Evolutionary conservation across 495 filamentous ascomycete species (phyloP).

Genomic region (Rhizodiscina lignyota): DNA sequence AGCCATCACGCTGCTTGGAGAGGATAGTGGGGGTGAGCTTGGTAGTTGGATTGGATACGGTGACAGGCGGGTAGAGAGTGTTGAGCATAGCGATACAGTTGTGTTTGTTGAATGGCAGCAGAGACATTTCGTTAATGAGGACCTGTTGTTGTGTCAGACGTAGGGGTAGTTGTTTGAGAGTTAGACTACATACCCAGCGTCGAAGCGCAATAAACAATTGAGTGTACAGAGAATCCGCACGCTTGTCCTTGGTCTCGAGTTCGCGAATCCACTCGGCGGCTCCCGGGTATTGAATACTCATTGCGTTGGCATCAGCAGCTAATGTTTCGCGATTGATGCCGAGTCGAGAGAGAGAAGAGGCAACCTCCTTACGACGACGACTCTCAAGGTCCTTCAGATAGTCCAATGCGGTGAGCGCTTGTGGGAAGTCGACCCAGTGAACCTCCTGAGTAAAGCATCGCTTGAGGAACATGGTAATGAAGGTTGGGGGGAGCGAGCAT

Average conservation of each 20-base stretch:
- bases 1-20: conserved; percentile 41
- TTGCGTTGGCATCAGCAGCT: conserved; percentile 23
- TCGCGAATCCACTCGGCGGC: conserved; percentile 36
- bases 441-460: conserved; percentile 42
- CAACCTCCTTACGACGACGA: conserved; percentile 51
- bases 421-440: conserved; percentile 49
- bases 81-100: conserved; percentile 65
- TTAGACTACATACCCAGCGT: conserved; percentile 44
- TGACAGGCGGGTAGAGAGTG: conserved; percentile 50
- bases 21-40: conserved; percentile 32
- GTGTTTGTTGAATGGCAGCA: conserved; percentile 46
- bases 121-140: conserved; percentile 52
- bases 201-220: conserved; percentile 50
- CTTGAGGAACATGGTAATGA: conserved; percentile 48
- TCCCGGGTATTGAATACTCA: conserved; percentile 30
- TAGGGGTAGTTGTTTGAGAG: background rate
- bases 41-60: conserved; percentile 18
- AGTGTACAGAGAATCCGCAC: conserved; percentile 45
- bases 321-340: conserved; percentile 34
- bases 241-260: conserved; percentile 36
- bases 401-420: conserved; percentile 53
- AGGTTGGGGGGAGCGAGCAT: conserved; percentile 47
- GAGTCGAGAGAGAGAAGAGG: conserved; percentile 72
- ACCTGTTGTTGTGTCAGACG: conserved; percentile 27
- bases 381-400: conserved; percentile 53